These are phyloP conservation scores for Aspergillus viridinutans DNA, from an alignment of 2,329 filamentous ascomycete species.

Conservation along the genomic window DNA sequence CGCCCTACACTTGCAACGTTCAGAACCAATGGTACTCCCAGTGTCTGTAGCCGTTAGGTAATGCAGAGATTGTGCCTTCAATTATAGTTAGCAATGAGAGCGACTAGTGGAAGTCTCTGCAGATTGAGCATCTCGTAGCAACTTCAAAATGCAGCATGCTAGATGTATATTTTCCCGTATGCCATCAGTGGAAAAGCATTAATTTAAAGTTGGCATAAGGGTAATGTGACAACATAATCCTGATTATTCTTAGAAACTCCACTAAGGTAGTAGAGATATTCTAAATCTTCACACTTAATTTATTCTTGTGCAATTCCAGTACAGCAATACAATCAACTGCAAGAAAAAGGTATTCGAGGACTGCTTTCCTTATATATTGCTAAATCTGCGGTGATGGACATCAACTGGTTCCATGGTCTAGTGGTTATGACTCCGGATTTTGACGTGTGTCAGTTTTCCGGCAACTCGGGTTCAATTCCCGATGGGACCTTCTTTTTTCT, in stretches of 20 bases:
- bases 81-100: too few relatives aligned
- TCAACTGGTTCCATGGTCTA: neutral
- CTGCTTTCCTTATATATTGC: neutral
- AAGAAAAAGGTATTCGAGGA: neutral
- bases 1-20: neutral
- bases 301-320: neutral
- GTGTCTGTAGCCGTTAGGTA: neutral
- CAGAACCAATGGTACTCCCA: neutral
- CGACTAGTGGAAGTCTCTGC: too few relatives aligned
- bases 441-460: neutral
- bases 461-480: neutral
- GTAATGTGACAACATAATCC: neutral
- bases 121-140: neutral
- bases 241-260: neutral
- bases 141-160: fast-evolving
- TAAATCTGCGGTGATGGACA: neutral
- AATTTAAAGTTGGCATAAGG: too few relatives aligned
- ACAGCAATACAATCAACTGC: too few relatives aligned
- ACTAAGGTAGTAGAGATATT: neutral
- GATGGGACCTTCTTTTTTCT: neutral
- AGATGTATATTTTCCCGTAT: neutral
- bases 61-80: too few relatives aligned
- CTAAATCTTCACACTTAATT: neutral
- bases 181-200: too few relatives aligned
- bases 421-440: neutral